Evolutionary conservation across 805 yeast genomes (phyloP).

Genomic region (Cyberlindnera meyerae): DNA sequence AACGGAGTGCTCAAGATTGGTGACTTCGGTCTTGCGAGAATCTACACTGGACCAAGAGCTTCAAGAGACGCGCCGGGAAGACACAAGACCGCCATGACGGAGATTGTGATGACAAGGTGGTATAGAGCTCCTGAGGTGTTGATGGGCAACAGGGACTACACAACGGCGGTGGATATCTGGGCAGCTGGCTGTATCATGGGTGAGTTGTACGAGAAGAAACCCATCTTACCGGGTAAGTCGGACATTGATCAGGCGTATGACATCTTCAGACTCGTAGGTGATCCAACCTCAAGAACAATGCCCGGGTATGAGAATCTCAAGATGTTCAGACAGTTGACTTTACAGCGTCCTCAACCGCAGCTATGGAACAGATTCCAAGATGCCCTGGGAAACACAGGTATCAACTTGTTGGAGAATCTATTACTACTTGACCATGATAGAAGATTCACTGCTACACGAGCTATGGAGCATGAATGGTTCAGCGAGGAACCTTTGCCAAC

Average conservation of each 20-base stretch:
- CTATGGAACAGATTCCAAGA: slow-evolving; percentile 45
- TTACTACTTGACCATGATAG: slow-evolving; percentile 64
- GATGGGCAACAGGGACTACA: slow-evolving; percentile 78
- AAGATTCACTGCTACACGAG: slow-evolving; percentile 76
- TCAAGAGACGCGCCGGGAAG: slow-evolving; percentile 39
- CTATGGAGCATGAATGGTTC: slow-evolving; percentile 69
- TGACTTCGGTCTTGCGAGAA: slow-evolving; percentile 91
- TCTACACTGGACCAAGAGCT: slow-evolving; percentile 60
- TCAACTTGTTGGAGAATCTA: slow-evolving; percentile 55
- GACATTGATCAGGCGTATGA: slow-evolving; percentile 85
- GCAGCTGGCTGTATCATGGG: slow-evolving; percentile 96
- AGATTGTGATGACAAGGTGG: slow-evolving; percentile 94
- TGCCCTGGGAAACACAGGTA: slow-evolving; percentile 36
- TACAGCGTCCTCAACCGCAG: slow-evolving; percentile 28
- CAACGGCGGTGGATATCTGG: slow-evolving; percentile 97
- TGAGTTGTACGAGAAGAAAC: slow-evolving; percentile 76
- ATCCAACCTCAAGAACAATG: slow-evolving; percentile 48
- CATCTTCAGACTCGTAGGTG: slow-evolving; percentile 77
- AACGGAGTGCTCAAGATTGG: slow-evolving; percentile 83
- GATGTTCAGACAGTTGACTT: slow-evolving; percentile 5
- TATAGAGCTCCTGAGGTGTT: slow-evolving; percentile 93
- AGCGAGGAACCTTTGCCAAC: slow-evolving; percentile 58
- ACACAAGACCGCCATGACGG: slow-evolving; percentile 45
- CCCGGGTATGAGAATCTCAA: slow-evolving; percentile 33
- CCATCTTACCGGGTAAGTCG: slow-evolving; percentile 78